Conservation (phyloP, 148 eudicot genomes). For the Heliamphora exappendiculata region DNA sequence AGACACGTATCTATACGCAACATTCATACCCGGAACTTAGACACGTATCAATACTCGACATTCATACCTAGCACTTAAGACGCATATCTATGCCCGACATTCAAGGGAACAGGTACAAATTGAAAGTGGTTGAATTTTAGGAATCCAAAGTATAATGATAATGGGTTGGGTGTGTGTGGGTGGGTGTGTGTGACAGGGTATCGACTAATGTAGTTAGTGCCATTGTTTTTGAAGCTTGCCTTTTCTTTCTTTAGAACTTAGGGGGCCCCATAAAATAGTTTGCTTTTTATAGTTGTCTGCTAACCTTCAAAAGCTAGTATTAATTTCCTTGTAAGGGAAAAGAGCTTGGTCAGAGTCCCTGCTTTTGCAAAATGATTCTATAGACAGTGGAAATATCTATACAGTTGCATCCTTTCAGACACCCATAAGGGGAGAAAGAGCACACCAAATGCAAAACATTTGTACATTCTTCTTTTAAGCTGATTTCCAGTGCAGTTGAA, state of each 20-base stretch:
- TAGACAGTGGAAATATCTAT: background rate
- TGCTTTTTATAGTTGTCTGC: slow-evolving; percentile 25
- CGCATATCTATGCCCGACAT: too few species aligned
- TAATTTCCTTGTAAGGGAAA: slow-evolving; percentile 23
- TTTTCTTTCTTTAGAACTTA: slow-evolving; percentile 24
- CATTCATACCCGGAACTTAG: too few species aligned
- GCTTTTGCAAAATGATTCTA: slow-evolving; percentile 16
- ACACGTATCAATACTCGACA: too few species aligned
- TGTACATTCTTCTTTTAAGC: too few species aligned
- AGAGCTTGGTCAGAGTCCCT: slow-evolving; percentile 22
- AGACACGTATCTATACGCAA: too few species aligned
- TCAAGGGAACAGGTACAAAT: too few species aligned
- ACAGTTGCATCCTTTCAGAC: background rate
- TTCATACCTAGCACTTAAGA: too few species aligned
- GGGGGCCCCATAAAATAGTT: slow-evolving; percentile 42
- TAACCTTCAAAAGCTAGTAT: slow-evolving; percentile 31
- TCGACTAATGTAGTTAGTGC: slow-evolving; percentile 34
- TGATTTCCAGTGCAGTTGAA: background rate
- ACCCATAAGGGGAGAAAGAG: background rate
- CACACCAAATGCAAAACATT: too few species aligned
- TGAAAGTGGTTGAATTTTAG: slow-evolving; percentile 27
- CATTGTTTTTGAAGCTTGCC: slow-evolving; percentile 28
- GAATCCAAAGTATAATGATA: slow-evolving; percentile 57
- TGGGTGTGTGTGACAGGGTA: slow-evolving; percentile 13
- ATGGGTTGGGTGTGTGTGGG: slow-evolving; percentile 15